phyloP scores from a whole-genome alignment of 129 eudicot species.

The Erigeron canadensis region DNA sequence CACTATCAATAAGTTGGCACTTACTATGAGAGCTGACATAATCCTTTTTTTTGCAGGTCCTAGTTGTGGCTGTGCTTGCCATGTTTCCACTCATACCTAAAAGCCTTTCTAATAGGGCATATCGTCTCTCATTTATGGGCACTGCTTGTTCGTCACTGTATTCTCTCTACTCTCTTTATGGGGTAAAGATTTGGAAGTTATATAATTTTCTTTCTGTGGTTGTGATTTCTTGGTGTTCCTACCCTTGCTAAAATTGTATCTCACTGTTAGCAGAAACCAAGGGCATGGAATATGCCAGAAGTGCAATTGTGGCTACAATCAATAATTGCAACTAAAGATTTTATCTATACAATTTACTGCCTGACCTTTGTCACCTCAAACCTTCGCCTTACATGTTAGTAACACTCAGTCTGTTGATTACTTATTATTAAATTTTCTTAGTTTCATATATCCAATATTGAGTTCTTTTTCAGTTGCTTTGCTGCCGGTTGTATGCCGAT shows the following conservation, averaged over 20 bases:
- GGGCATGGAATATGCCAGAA: slow-evolving; percentile 92
- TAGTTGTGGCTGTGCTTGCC: slow-evolving; percentile 85
- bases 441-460: slow-evolving; percentile 1
- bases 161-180: slow-evolving; percentile 89
- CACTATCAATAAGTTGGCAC: neutral
- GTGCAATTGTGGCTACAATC: slow-evolving; percentile 91
- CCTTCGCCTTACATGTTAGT: slow-evolving; percentile 89
- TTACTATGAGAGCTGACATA: neutral
- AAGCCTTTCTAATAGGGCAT: slow-evolving; percentile 76
- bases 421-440: neutral
- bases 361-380: slow-evolving; percentile 79
- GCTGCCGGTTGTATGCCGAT: slow-evolving; percentile 77
- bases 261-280: slow-evolving; percentile 66
- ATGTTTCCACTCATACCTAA: slow-evolving; percentile 70
- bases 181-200: slow-evolving; percentile 51
- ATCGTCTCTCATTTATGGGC: slow-evolving; percentile 83
- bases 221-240: slow-evolving; percentile 11
- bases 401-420: neutral
- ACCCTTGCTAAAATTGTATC: neutral
- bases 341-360: slow-evolving; percentile 81
- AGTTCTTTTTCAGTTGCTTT: slow-evolving; percentile 68
- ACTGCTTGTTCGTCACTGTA: slow-evolving; percentile 83
- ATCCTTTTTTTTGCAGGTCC: slow-evolving; percentile 50
- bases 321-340: slow-evolving; percentile 80
- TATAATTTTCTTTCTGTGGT: neutral